phyloP scores from a whole-genome alignment of 2,329 filamentous ascomycete genomes.

The Penicillium thymicola region DNA sequence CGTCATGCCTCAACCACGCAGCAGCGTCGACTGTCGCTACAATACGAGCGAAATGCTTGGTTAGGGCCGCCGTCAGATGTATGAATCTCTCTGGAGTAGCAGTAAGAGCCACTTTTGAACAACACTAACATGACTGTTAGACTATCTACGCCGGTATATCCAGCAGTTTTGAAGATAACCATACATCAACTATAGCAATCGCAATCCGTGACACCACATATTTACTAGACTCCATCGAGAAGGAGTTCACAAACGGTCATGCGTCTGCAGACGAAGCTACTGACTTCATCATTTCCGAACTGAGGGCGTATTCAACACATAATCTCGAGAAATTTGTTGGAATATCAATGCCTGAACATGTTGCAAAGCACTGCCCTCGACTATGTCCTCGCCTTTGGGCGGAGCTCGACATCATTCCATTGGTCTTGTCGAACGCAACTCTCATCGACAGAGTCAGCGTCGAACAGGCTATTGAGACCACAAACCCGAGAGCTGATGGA shows the following conservation, averaged over 20 bases:
- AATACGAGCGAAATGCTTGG: conserved; percentile 36
- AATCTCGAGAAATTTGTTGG: conserved; percentile 74
- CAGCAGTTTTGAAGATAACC: conserved; percentile 32
- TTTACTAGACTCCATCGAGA: conserved; percentile 67
- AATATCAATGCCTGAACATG: conserved; percentile 61
- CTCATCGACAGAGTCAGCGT: conserved; percentile 11
- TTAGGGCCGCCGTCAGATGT: conserved; percentile 39
- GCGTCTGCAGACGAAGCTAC: conserved; percentile 49
- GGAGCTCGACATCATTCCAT: conserved; percentile 71
- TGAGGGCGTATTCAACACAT: conserved; percentile 59
- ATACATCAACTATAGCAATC: conserved; percentile 59
- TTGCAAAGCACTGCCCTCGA: conserved; percentile 60
- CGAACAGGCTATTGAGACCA: conserved; percentile 25
- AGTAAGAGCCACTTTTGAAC: background rate
- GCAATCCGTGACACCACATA: conserved; percentile 73
- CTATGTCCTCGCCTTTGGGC: conserved; percentile 71
- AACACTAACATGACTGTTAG: conserved; percentile 21
- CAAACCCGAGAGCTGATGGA: background rate
- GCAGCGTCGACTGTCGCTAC: conserved; percentile 32
- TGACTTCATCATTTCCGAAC: conserved; percentile 57
- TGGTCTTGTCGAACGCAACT: conserved; percentile 54
- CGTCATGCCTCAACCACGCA: conserved; percentile 33
- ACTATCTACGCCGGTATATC: conserved; percentile 44
- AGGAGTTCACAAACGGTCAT: conserved; percentile 51
- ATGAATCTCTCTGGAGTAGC: conserved; percentile 10